A percentile compares a stretch with the other conserved stretches of the same genome.
phyloP scores from a whole-genome alignment of 768 basidiomycete genomes.

The Podaxis carcinomalis region DNA sequence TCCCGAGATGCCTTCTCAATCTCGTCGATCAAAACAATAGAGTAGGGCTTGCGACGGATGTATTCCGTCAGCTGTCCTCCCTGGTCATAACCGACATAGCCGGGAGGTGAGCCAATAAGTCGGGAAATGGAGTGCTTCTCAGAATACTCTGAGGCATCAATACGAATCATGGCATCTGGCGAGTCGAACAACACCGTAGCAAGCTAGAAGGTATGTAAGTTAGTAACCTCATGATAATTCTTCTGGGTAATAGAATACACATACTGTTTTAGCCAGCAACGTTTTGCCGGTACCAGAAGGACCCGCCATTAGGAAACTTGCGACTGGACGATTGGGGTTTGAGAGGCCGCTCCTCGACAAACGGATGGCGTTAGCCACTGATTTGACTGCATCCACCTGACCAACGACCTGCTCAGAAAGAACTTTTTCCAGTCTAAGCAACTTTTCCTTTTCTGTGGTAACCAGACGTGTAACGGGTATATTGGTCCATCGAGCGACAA shows the following conservation, averaged over 20 bases:
- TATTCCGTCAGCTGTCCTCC: constrained; percentile 94
- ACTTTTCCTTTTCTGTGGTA: constrained; percentile 89
- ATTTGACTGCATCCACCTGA: constrained; percentile 86
- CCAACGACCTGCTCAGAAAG: constrained; percentile 78
- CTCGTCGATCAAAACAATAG: constrained; percentile 81
- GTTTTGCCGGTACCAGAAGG: constrained; percentile 92
- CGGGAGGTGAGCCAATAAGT: constrained; percentile 63
- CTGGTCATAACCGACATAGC: constrained; percentile 89
- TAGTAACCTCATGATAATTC: background rate
- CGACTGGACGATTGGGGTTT: constrained; percentile 82
- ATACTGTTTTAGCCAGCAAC: constrained; percentile 81
- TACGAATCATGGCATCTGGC: constrained; percentile 85
- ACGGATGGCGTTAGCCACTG: constrained; percentile 91
- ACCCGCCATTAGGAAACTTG: constrained; percentile 91
- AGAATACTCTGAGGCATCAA: constrained; percentile 93
- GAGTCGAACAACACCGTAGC: constrained; percentile 89
- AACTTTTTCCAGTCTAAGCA: constrained; percentile 82
- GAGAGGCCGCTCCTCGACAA: constrained; percentile 92
- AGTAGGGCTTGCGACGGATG: constrained; percentile 86
- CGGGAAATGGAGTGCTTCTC: constrained; percentile 58
- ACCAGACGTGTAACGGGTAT: constrained; percentile 86
- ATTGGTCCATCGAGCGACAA: constrained; percentile 90
- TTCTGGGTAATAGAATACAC: constrained; percentile 20
- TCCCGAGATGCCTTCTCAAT: constrained; percentile 86
- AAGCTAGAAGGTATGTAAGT: constrained; percentile 44